Base-by-base conservation (phyloP, 768 basidiomycete genomes). In the Suillus weaverae region DNA sequence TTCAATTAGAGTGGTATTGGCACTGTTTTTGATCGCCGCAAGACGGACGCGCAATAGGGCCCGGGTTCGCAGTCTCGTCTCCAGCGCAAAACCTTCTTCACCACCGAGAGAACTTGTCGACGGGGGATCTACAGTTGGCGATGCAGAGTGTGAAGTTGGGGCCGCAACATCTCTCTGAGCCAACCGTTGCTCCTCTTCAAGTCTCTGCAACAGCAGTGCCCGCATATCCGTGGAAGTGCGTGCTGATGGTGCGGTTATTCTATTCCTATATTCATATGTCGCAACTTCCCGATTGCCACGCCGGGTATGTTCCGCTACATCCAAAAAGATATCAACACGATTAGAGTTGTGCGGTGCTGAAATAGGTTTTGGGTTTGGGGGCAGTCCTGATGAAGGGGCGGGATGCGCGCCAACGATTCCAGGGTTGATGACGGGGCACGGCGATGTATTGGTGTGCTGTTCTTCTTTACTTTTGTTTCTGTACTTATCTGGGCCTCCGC, bases 11-110 rank as follows among this genome's bases (percentile, higher is more conserved):
- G 48, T n/a, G 20, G 16, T 22, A 57, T 55, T 60, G 26, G 18
- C 35, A 48, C 56, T 60, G 35, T 74, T 73, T 70, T 79, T 84
- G 64, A 79, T 83, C 26, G 81, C 81, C 26, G 81, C 81, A 32
- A 86, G 79, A 39, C 82, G 81, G 32, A 80, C 78, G 32, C 79
- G 82, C 67, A 86, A 68, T 64, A 78, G 83, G 46, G 84, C 82
- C 69, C 82, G 82, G 60, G 73, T 74, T 60, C 85, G 82, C 67
- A 87, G 75, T 62, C 74, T 77, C 56, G 77, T 78, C 68, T 87
- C 85, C 61, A 77, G 74, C 66, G 53, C 67, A 73, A 63, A 70
- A 76, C 70, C 59, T 67, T 63, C 64, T 56, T 64, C 66, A 69
- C 54, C 64, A 65, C 61, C 30, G 14, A 67, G 66, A 67, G 67